A percentile compares a stretch with the other conserved stretches of the same genome.
phyloP scores from a whole-genome alignment of 2,329 filamentous ascomycete species.

The Orbilia javanica region DNA sequence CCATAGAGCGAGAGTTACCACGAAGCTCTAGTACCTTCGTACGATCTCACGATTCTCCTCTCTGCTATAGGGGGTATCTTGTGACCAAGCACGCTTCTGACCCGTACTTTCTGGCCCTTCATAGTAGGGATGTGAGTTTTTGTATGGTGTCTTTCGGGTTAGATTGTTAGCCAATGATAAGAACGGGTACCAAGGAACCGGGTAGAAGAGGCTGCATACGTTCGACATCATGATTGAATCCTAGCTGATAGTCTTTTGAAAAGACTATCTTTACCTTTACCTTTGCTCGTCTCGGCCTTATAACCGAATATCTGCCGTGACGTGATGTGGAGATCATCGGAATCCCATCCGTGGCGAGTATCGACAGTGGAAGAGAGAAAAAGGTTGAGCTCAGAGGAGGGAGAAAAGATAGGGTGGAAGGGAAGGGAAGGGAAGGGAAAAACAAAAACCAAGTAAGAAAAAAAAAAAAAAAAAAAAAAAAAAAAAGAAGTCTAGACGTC shows the following conservation, averaged over 20 bases:
- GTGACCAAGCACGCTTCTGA: conserved; percentile 56
- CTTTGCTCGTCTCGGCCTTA: conserved; percentile 55
- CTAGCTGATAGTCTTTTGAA: conserved; percentile 39
- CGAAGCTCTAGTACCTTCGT: conserved; percentile 34
- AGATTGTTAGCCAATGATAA: conserved; percentile 17
- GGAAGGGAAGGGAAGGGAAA: neutral
- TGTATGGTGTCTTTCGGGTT: conserved; percentile 39
- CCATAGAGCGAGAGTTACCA: neutral
- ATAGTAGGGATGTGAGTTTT: conserved; percentile 43
- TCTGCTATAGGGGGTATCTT: conserved; percentile 54
- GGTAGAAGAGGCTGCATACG: conserved; percentile 13
- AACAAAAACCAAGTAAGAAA: no score
- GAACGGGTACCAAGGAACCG: conserved; percentile 4
- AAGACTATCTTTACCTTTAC: conserved; percentile 54
- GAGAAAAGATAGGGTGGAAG: neutral
- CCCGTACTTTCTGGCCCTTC: conserved; percentile 51
- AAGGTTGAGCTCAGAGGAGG: neutral
- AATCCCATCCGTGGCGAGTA: conserved; percentile 54
- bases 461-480: neutral
- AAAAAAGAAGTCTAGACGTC: conserved; percentile 2
- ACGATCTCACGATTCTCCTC: conserved; percentile 52
- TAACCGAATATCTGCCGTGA: conserved; percentile 55
- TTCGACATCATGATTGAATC: conserved; percentile 52
- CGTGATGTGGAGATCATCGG: conserved; percentile 59
- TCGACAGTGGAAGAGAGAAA: conserved; percentile 19